Percentiles rank a stretch among this genome's conserved stretches.
phyloP scores from a whole-genome alignment of 352 stramenopile species.

The Phytophthora ramorum region DNA sequence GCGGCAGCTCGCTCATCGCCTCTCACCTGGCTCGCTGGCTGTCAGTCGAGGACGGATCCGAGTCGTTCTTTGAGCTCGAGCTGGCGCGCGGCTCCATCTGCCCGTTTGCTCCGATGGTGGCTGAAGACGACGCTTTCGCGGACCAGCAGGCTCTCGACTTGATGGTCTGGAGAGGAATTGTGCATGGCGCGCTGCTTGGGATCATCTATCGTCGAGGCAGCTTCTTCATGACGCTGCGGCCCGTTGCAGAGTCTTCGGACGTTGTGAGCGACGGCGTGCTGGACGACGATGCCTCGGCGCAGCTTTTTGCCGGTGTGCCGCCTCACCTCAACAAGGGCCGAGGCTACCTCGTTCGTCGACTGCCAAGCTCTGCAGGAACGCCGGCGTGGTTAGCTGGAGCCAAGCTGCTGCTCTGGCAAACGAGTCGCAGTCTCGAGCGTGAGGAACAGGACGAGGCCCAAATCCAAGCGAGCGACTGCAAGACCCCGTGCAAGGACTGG shows the following conservation, averaged over 20 bases:
- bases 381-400: conserved; percentile 52
- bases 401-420: conserved; percentile 73
- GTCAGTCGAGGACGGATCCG: conserved; percentile 48
- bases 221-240: conserved; percentile 59
- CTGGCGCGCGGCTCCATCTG: conserved; percentile 31
- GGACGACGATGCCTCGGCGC: conserved; percentile 38
- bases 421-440: conserved; percentile 52
- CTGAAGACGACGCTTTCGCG: conserved; percentile 20
- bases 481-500: conserved; percentile 47
- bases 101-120: conserved; percentile 17
- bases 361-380: conserved; percentile 23
- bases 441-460: conserved; percentile 51
- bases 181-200: conserved; percentile 59
- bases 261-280: conserved; percentile 30
- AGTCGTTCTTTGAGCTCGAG: conserved; percentile 75
- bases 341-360: conserved; percentile 59
- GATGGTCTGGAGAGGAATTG: conserved; percentile 67
- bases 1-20: conserved; percentile 20
- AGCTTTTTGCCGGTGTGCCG: conserved; percentile 58
- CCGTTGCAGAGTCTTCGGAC: conserved; percentile 33
- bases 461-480: conserved; percentile 33
- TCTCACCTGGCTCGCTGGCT: conserved; percentile 63
- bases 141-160: conserved; percentile 41
- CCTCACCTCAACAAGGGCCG: conserved; percentile 52
- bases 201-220: conserved; percentile 57